These are phyloP conservation scores for Pseudoneurospora amorphoporcata DNA, from an alignment of 495 filamentous ascomycete genomes.

Conservation along the genomic window DNA sequence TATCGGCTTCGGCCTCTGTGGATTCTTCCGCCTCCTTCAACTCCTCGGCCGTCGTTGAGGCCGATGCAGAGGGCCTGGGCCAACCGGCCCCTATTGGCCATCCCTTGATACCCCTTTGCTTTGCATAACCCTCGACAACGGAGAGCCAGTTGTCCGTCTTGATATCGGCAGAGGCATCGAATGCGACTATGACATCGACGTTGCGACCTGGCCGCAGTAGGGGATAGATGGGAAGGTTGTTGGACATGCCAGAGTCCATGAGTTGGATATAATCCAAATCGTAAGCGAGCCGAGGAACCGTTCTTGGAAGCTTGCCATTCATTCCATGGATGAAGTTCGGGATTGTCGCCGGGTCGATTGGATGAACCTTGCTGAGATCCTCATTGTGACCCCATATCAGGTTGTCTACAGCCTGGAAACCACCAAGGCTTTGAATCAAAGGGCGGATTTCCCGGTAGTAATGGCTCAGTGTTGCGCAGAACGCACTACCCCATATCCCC, in stretches of 20 bases:
- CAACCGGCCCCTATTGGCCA: slow-evolving; percentile 91
- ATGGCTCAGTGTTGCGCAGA: slow-evolving; percentile 88
- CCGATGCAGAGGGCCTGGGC: slow-evolving; percentile 51
- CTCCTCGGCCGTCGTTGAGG: slow-evolving; percentile 46
- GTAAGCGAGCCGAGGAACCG: slow-evolving; percentile 64
- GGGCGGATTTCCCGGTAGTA: slow-evolving; percentile 92
- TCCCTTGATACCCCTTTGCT: slow-evolving; percentile 76
- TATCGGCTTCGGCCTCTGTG: slow-evolving; percentile 46
- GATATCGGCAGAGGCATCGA: slow-evolving; percentile 31
- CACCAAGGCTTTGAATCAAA: slow-evolving; percentile 57
- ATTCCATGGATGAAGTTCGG: slow-evolving; percentile 82
- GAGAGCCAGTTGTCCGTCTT: slow-evolving; percentile 67
- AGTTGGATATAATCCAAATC: slow-evolving; percentile 63
- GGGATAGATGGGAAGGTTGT: slow-evolving; percentile 93
- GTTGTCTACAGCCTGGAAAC: slow-evolving; percentile 71
- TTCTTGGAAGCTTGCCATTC: slow-evolving; percentile 58
- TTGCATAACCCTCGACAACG: slow-evolving; percentile 83
- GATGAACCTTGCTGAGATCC: slow-evolving; percentile 80
- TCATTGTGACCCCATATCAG: slow-evolving; percentile 73
- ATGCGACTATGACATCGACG: slow-evolving; percentile 72
- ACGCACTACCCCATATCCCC: slow-evolving; percentile 91
- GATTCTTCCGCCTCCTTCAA: slow-evolving; percentile 59
- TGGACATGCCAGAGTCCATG: slow-evolving; percentile 97
- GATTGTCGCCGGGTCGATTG: slow-evolving; percentile 77
- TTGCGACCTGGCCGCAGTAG: slow-evolving; percentile 77